A percentile compares a stretch with the other conserved stretches of the same genome.
phyloP scores from a whole-genome alignment of 306 rosid genomes.

The Begonia loranthoides region DNA sequence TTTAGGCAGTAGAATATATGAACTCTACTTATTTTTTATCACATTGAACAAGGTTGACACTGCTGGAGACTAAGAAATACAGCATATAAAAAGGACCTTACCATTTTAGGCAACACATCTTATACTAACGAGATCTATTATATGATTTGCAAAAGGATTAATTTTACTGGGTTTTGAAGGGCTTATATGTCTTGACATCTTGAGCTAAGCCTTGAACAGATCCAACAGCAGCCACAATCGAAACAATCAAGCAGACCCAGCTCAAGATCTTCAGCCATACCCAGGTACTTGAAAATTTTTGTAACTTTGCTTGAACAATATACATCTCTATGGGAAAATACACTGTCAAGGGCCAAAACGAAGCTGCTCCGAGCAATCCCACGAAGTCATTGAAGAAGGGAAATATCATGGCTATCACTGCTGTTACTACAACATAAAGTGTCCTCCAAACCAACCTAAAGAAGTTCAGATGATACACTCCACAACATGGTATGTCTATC shows the following conservation, averaged over 20 bases:
- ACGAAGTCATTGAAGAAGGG: conserved; percentile 94
- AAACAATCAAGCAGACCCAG: conserved; percentile 66
- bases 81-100: too few species aligned
- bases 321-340: conserved; percentile 94
- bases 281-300: conserved; percentile 64
- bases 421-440: conserved; percentile 48
- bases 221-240: conserved; percentile 70
- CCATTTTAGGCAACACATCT: too few species aligned
- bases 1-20: too few species aligned
- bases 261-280: conserved; percentile 76
- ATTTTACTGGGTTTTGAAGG: conserved; percentile 53
- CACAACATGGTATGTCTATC: conserved; percentile 39
- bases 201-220: conserved; percentile 67
- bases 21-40: too few species aligned
- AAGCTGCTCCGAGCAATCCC: conserved; percentile 74
- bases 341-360: conserved; percentile 87
- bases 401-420: conserved; percentile 74
- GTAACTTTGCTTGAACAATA: conserved; percentile 59
- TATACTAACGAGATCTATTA: too few species aligned
- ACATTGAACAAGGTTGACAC: too few species aligned
- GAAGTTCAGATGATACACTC: conserved; percentile 30
- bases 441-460: conserved; percentile 83
- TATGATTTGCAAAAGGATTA: background rate
- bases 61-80: too few species aligned
- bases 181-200: conserved; percentile 60